Percentiles rank a stretch among this genome's conserved stretches.
phyloP scores from a whole-genome alignment of 2,329 filamentous ascomycete genomes.

The Cercospora sp. region DNA sequence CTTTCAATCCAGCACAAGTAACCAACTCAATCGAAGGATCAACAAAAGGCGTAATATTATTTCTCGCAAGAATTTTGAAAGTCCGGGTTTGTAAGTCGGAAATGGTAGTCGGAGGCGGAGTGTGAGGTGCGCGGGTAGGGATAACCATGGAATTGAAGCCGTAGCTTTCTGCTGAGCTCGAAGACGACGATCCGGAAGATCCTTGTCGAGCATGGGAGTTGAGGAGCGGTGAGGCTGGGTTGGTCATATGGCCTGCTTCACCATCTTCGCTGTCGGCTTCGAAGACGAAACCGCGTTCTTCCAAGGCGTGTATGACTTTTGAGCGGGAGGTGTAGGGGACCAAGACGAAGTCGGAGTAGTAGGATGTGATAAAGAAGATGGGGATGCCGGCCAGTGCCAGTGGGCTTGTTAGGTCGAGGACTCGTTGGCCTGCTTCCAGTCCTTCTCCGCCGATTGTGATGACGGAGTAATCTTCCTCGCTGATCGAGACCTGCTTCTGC shows the following conservation, averaged over 20 bases:
- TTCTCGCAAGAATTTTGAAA: constrained; percentile 77
- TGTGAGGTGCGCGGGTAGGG: constrained; percentile 52
- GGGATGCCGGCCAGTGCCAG: constrained; percentile 89
- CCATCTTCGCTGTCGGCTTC: constrained; percentile 58
- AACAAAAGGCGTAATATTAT: constrained; percentile 71
- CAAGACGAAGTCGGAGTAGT: constrained; percentile 95
- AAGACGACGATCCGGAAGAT: constrained; percentile 46
- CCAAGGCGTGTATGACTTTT: constrained; percentile 73
- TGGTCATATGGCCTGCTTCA: constrained; percentile 49
- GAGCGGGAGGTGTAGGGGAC: constrained; percentile 74
- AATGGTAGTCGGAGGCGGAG: constrained; percentile 74
- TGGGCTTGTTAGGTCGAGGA: constrained; percentile 87
- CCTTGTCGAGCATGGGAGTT: constrained; percentile 55
- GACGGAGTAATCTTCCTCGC: constrained; percentile 78
- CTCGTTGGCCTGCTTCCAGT: constrained; percentile 85
- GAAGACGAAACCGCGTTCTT: constrained; percentile 80
- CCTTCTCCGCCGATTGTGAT: constrained; percentile 89
- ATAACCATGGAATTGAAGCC: constrained; percentile 37
- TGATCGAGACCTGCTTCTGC: constrained; percentile 64
- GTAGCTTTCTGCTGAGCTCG: constrained; percentile 9
- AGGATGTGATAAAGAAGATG: constrained; percentile 98
- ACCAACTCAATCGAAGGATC: constrained; percentile 69
- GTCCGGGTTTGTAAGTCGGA: constrained; percentile 80
- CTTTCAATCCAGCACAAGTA: constrained; percentile 71
- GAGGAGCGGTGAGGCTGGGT: constrained; percentile 57